Percentiles rank a stretch among this genome's conserved stretches.
Conservation (phyloP, 2,329 filamentous ascomycete species). For the Coccinonectria pachysandricola region DNA sequence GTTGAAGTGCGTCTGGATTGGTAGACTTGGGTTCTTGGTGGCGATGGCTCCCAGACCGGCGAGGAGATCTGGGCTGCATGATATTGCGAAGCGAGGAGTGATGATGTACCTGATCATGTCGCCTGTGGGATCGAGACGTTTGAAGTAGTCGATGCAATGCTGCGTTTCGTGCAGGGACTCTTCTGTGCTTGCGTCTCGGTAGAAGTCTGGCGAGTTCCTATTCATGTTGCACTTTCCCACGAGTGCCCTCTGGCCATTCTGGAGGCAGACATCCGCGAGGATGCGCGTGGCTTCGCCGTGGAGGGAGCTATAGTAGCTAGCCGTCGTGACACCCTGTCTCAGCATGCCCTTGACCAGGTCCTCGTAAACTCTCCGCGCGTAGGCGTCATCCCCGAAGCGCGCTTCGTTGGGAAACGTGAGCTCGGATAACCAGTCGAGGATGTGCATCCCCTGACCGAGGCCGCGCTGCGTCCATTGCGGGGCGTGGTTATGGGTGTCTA, state of each 20-base stretch:
- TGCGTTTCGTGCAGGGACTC: conserved; percentile 39
- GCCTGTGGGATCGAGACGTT: conserved; percentile 31
- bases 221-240: conserved; percentile 56
- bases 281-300: conserved; percentile 47
- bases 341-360: conserved; percentile 47
- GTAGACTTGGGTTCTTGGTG: conserved; percentile 33
- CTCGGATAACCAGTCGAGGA: conserved; percentile 53
- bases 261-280: conserved; percentile 42
- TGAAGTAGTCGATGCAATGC: conserved; percentile 38
- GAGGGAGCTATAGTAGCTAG: conserved; percentile 48
- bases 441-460: conserved; percentile 39
- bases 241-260: conserved; percentile 46
- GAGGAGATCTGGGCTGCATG: conserved; percentile 45
- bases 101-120: conserved; percentile 38
- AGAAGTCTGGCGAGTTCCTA: conserved; percentile 44
- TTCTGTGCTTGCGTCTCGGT: conserved; percentile 35
- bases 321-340: conserved; percentile 51
- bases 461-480: conserved; percentile 44
- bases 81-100: conserved; percentile 52
- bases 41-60: conserved; percentile 45
- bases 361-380: conserved; percentile 43
- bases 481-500: conserved; percentile 61
- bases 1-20: conserved; percentile 59
- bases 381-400: conserved; percentile 41
- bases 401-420: conserved; percentile 57